A percentile compares a stretch with the other conserved stretches of the same genome.
phyloP scores from a whole-genome alignment of 2,329 filamentous ascomycete species.

The Pseudocercospora pini-densiflorae region DNA sequence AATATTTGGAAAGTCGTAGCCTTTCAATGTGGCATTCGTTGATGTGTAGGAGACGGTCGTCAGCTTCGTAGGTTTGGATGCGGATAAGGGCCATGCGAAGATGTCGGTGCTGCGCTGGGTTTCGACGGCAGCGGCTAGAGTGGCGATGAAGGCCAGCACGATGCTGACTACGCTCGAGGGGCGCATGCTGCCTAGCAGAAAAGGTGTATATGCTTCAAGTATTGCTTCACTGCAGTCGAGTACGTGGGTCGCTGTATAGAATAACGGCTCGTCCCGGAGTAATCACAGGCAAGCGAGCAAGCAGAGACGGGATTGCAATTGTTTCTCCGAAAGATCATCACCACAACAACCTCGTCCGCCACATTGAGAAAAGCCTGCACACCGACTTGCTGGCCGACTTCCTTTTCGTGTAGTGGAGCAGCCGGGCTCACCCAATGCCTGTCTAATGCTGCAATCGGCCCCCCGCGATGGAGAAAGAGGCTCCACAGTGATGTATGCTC shows the following conservation, averaged over 20 bases:
- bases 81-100: conserved; percentile 43
- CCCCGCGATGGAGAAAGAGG: neutral
- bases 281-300: neutral
- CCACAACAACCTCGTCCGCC: neutral
- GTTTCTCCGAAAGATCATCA: neutral
- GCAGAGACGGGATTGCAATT: neutral
- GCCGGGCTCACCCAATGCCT: neutral
- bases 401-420: neutral
- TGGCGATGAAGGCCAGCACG: conserved; percentile 41
- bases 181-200: conserved; percentile 40
- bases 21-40: conserved; percentile 45
- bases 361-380: neutral
- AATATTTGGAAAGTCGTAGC: conserved; percentile 32
- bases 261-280: neutral
- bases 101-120: conserved; percentile 38
- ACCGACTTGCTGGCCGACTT: neutral
- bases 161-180: conserved; percentile 42
- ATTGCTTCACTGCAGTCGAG: neutral
- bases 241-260: neutral
- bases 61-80: conserved; percentile 44
- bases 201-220: neutral
- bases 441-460: neutral
- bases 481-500: too few species aligned
- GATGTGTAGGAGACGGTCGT: conserved; percentile 50
- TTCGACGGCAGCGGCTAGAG: conserved; percentile 34